Evolutionary conservation across 2,329 filamentous ascomycete species (phyloP), one percentile per base, ranked within the genome.

Genomic region (Colletotrichum tabaci): DNA sequence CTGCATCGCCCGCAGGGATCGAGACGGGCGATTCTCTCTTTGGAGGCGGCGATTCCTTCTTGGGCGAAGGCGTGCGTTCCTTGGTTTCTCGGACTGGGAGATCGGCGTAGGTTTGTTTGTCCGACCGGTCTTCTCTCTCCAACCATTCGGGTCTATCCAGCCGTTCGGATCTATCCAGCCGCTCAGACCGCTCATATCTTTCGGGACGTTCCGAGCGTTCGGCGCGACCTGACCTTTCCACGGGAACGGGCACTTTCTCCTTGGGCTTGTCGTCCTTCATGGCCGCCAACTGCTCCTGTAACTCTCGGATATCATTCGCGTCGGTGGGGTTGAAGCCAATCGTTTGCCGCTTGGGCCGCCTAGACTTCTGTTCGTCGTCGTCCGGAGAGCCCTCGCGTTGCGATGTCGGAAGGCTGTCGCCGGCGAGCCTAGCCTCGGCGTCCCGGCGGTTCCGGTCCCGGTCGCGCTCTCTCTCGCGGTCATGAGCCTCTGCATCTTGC

Each of bases 321-420:
- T 90, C 85, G 38, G 86, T 89, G 7, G 87, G 87, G 68, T 88
- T 82, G 72, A 90, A 90, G 2, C 80, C 81, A 52, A 79, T 78
- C 0, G 85, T 81, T 46, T 79, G 75, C 18, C 81, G 82, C 30
- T 76, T 76, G 8, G 83, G 82, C 52, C 86, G 83, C 21, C 80
- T 79, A 10, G 78, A 72, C 60, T 79, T 77, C 65, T 81, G 83
- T n/a, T 76, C 79, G 47, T 85, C 81, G 35, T 82, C 83, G 35
- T 86, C 84, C 0, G 81, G 78, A 3, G 86, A 86, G 66, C 82
- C 79, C 4, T 84, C 86, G 78, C 73, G 82, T 65, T 69, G 82
- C 76, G 52, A 77, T 70, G 30, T 76, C 71, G n/a, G 76, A 74
- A 63, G n/a, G 50, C 52, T 64, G n/a, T 85, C 83, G 46, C 79